These are phyloP conservation scores for Gentiana dahurica DNA, from an alignment of 257 asterid genomes.

Conservation along the genomic window DNA sequence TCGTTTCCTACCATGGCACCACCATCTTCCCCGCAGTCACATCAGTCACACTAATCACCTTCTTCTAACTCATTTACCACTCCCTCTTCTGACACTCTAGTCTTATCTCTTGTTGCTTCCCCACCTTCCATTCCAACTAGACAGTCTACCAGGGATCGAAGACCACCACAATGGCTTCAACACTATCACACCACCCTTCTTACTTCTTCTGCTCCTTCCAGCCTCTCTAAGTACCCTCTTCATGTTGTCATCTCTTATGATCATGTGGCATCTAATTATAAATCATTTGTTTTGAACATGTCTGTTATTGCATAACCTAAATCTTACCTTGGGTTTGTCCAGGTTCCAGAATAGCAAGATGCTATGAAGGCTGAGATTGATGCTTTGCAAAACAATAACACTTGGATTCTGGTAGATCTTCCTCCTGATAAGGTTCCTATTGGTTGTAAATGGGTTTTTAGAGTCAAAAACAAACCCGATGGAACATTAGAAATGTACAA, in stretches of 20 bases:
- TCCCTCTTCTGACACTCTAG: neutral
- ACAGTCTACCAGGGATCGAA: neutral
- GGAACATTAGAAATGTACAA: neutral
- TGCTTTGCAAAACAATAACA: neutral
- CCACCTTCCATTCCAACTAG: neutral
- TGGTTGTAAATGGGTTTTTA: neutral
- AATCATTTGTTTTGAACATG: neutral
- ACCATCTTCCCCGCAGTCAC: too few species aligned
- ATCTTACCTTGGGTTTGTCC: neutral
- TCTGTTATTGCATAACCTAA: neutral
- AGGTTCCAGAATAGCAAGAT: neutral
- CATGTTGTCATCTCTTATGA: neutral
- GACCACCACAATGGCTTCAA: neutral
- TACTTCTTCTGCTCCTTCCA: neutral
- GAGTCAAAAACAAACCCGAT: neutral
- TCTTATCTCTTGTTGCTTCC: too few species aligned
- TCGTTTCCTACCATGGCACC: too few species aligned
- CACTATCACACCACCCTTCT: neutral
- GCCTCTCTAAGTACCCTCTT: neutral
- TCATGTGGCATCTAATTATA: neutral
- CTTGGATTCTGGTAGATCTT: neutral
- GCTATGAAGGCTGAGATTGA: neutral
- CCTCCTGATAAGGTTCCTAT: neutral
- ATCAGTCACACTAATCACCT: neutral
- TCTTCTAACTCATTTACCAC: neutral